Base-by-base conservation (phyloP, 106 monocot species). In the Triglochin maritima region DNA sequence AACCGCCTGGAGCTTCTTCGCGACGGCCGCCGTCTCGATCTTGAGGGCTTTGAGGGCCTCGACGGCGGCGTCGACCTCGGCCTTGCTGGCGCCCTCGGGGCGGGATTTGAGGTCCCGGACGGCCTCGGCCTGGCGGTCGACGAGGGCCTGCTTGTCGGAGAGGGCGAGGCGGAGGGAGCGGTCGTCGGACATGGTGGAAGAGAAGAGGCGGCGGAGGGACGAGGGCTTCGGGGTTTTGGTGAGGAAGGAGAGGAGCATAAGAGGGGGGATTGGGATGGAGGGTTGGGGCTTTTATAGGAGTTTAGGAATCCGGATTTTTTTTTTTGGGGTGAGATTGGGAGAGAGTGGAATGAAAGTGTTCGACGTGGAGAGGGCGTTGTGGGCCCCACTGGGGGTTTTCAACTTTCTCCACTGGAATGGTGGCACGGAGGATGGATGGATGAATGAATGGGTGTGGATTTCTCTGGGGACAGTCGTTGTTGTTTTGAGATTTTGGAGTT, bases 11-110 rank as follows among this genome's bases (percentile, higher is more conserved):
- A 92, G 85, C 69, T 79, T 76, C 70, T 63, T 77, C 10, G 81
- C 72, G 44, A 66, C 77, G n/a, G 71, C 79, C 3, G 75, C 79
- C 29, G 68, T 71, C 72, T 84, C 86, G 58, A 88, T 56, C 69
- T 86, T 87, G 75, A 89, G 81, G 9, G 72, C 62, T 74, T 92
- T 85, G 49, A 92, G 82, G 1, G 71, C 29, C 47, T 79, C 87
- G 3, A 92, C 80, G 3, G 85, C 87, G 16, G 80, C 79, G 41
- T 85, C 87, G 72, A 92, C 54, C 61, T 92, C 92, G 14, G 71
- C 61, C 47, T 7, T 14, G 53, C 62, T 4, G 65, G 53, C 71
- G 3, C 52, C 60, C 29, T 60, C 53, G 56, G 89, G 9, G 44
- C 60, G 59, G 54, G 89, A 13, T 50, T 86, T 87, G 69, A 86